Evolutionary conservation across 2,329 filamentous ascomycete species (phyloP).

Genomic region (Colletotrichum gigasporum): DNA sequence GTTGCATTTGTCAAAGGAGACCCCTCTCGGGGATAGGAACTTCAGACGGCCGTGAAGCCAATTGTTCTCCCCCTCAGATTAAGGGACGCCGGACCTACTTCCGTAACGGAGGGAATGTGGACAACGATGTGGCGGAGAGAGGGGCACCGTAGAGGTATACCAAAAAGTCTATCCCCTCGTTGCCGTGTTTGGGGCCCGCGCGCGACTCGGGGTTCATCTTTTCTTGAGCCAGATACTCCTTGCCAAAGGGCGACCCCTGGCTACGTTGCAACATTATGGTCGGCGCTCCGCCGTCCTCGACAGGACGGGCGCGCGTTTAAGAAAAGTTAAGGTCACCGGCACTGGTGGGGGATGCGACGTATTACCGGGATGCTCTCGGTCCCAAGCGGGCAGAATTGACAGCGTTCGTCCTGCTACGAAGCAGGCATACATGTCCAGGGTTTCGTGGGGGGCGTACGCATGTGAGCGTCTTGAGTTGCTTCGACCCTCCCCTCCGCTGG

Average conservation of each 20-base stretch:
- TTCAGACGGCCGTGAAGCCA: neutral
- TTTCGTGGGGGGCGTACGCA: neutral
- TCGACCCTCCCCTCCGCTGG: neutral
- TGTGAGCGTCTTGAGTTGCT: neutral
- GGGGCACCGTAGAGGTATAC: neutral
- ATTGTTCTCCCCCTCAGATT: neutral
- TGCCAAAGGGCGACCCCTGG: neutral
- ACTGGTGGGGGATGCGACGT: neutral
- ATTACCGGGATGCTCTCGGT: neutral
- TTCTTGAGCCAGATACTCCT: neutral
- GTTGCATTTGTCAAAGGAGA: neutral
- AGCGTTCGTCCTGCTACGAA: conserved; percentile 16
- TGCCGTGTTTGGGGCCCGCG: neutral
- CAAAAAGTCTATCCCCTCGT: neutral
- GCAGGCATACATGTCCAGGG: neutral
- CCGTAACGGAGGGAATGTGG: neutral
- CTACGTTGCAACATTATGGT: neutral
- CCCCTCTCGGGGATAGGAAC: neutral
- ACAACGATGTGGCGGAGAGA: neutral
- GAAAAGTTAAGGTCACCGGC: conserved; percentile 15
- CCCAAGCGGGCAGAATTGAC: neutral
- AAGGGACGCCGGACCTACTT: neutral
- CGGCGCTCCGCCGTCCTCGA: conserved; percentile 17
- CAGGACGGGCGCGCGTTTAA: neutral
- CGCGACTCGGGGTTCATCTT: conserved; percentile 22